These are phyloP conservation scores for Pyracantha coccinea DNA, from an alignment of 331 rosid genomes.

Conservation along the genomic window DNA sequence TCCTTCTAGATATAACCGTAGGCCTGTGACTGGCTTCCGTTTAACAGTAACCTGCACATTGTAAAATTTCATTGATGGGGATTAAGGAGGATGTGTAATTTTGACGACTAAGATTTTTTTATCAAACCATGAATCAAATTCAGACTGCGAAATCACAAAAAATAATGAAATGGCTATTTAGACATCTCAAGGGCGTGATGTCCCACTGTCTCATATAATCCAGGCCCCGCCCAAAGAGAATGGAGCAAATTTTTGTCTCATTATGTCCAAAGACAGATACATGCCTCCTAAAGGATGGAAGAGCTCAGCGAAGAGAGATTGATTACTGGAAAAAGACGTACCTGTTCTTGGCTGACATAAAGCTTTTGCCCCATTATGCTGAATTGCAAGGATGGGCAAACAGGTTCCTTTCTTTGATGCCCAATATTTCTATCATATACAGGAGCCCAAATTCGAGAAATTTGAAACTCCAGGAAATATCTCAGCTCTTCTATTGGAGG, in stretches of 20 bases:
- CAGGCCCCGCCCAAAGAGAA: neutral
- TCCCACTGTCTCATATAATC: neutral
- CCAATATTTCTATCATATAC: conserved; percentile 51
- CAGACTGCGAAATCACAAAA: neutral
- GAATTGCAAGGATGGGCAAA: conserved; percentile 88
- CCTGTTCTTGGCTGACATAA: conserved; percentile 92
- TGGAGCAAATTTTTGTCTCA: neutral
- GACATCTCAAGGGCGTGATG: neutral
- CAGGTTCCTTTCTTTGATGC: conserved; percentile 91
- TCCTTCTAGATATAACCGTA: conserved; percentile 71
- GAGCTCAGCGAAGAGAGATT: neutral
- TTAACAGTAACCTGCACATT: conserved; percentile 75
- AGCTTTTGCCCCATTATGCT: conserved; percentile 96
- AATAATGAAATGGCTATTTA: neutral
- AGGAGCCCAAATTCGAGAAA: conserved; percentile 86
- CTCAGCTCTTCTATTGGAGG: conserved; percentile 93
- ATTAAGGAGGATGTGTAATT: neutral
- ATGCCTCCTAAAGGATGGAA: conserved; percentile 1
- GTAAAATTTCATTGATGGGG: neutral
- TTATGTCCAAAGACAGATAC: neutral
- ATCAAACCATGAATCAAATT: neutral
- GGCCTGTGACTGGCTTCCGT: conserved; percentile 84
- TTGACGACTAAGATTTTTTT: no score
- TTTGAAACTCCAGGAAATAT: conserved; percentile 89
- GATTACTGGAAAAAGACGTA: neutral